Evolutionary conservation across 768 basidiomycete genomes (phyloP).

Genomic region (Sutorius australiensis): DNA sequence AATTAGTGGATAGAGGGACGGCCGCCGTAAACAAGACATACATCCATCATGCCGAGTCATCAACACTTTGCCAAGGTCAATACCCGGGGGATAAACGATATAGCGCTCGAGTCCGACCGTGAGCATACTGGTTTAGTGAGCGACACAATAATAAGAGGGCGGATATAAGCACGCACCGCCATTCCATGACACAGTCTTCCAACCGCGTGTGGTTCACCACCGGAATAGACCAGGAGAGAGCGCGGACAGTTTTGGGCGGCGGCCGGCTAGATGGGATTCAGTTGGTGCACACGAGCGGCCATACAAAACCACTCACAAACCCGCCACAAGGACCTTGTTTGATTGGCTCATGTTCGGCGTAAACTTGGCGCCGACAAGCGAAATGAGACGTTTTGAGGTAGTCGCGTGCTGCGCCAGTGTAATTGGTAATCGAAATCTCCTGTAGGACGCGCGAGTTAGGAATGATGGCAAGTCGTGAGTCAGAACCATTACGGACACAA

Average conservation of each 20-base stretch:
- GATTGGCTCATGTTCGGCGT: constrained; percentile 75
- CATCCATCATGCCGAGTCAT: constrained; percentile 19
- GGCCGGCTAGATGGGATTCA: constrained; percentile 29
- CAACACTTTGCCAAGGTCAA: constrained; percentile 55
- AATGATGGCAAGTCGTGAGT: not conserved
- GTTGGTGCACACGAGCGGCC: not conserved
- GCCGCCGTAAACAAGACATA: not conserved
- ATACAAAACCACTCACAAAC: constrained; percentile 53
- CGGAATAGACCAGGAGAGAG: constrained; percentile 76
- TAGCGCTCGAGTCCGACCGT: constrained; percentile 66
- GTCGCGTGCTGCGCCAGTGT: constrained; percentile 81
- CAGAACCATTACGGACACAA: constrained; percentile 47
- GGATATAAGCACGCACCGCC: constrained; percentile 42
- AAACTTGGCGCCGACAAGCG: constrained; percentile 71
- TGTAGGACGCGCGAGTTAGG: constrained; percentile 25
- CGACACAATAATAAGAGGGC: not conserved
- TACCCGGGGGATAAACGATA: constrained; percentile 60
- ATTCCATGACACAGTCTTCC: constrained; percentile 83
- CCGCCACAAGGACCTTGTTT: constrained; percentile 82
- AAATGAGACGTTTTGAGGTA: constrained; percentile 82
- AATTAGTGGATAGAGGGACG: not conserved
- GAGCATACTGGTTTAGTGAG: constrained; percentile 36
- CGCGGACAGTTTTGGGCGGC: constrained; percentile 64
- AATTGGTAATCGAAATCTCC: constrained; percentile 86
- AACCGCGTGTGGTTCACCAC: constrained; percentile 90